Evolutionary conservation across 306 rosid species (phyloP).

Genomic region (Acmispon strigosus): DNA sequence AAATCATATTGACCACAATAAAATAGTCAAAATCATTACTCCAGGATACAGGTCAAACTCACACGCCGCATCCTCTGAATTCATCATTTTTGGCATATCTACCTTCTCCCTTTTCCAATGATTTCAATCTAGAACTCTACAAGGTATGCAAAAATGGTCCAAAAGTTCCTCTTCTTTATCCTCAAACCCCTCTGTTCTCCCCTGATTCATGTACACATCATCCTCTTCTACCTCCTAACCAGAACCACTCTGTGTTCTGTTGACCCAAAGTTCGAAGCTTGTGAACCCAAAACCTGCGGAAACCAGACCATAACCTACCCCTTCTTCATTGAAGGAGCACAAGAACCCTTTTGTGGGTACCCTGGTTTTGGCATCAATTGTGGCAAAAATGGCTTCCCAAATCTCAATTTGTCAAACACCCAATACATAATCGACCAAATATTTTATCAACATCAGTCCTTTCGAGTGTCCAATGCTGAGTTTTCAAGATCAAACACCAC

Average conservation of each 20-base stretch:
- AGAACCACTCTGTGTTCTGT: background rate
- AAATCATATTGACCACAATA: no score
- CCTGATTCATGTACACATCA: background rate
- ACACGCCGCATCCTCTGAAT: background rate
- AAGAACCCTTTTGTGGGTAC: constrained; percentile 39
- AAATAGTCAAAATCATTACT: background rate
- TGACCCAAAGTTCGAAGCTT: constrained; percentile 21
- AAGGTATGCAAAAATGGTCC: constrained; percentile 34
- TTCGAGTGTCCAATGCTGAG: constrained; percentile 33
- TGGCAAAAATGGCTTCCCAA: constrained; percentile 11
- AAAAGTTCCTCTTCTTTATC: background rate
- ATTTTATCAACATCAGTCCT: constrained; percentile 20
- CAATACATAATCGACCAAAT: constrained; percentile 23
- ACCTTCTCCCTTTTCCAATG: background rate
- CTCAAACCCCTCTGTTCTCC: background rate
- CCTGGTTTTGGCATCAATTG: constrained; percentile 51
- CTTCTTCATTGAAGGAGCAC: constrained; percentile 26
- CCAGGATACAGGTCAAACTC: constrained; percentile 19
- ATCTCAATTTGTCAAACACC: constrained; percentile 21
- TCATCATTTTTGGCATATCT: background rate
- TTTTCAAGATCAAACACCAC: background rate
- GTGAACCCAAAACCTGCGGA: constrained; percentile 36
- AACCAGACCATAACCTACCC: constrained; percentile 40
- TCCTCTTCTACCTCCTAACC: background rate
- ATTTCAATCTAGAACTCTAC: background rate